phyloP scores from a whole-genome alignment of 257 asterid genomes.

The Thymus quinquecostatus region DNA sequence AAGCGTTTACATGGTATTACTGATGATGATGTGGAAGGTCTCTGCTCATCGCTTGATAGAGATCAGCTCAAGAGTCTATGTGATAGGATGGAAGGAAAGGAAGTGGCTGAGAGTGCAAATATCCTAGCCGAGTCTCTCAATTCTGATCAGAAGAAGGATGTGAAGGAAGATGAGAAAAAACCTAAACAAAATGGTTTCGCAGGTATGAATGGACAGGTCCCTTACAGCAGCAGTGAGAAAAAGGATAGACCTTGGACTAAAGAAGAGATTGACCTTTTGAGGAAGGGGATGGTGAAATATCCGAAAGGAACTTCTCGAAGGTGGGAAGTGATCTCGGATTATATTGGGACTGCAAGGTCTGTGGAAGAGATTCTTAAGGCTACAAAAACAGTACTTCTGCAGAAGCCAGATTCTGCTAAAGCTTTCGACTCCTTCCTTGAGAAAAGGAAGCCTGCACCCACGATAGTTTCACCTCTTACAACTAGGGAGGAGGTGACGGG shows the following conservation, averaged over 20 bases:
- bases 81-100: conserved; percentile 66
- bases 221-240: conserved; percentile 50
- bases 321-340: conserved; percentile 97
- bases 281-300: conserved; percentile 84
- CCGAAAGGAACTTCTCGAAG: conserved; percentile 96
- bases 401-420: conserved; percentile 90
- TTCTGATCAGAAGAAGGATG: conserved; percentile 46
- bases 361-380: conserved; percentile 98
- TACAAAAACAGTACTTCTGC: conserved; percentile 91
- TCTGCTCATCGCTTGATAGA: conserved; percentile 72
- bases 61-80: conserved; percentile 71
- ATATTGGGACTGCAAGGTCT: conserved; percentile 78
- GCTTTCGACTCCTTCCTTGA: conserved; percentile 96
- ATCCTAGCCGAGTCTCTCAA: conserved; percentile 55
- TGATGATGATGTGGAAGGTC: conserved; percentile 67
- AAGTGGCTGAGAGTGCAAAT: conserved; percentile 55
- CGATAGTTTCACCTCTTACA: conserved; percentile 87
- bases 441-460: conserved; percentile 76
- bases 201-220: conserved; percentile 40
- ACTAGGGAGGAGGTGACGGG: conserved; percentile 67
- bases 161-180: conserved; percentile 46
- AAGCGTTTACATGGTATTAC: conserved; percentile 53
- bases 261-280: conserved; percentile 91
- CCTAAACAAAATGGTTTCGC: conserved; percentile 61
- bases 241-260: conserved; percentile 74